phyloP scores from a whole-genome alignment of 192 early-diverging fungal species.

The Gorgonomyces haynaldii region DNA sequence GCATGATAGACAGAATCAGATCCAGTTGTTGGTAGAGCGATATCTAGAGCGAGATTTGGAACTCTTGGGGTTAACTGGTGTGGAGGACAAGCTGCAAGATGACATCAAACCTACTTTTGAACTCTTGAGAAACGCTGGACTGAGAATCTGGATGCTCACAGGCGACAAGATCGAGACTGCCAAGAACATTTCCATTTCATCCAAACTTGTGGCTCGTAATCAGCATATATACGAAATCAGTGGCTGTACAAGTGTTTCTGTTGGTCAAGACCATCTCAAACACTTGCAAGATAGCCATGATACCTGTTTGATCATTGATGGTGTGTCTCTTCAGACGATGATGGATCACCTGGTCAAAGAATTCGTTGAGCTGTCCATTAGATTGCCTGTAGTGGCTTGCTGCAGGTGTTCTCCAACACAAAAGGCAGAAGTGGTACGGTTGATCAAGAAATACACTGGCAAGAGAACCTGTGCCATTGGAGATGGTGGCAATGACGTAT shows the following conservation, averaged over 20 bases:
- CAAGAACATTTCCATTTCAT: slow-evolving; percentile 86
- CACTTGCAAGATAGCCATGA: slow-evolving; percentile 58
- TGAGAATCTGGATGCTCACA: slow-evolving; percentile 96
- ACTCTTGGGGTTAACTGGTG: slow-evolving; percentile 83
- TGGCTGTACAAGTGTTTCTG: slow-evolving; percentile 41
- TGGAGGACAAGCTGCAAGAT: slow-evolving; percentile 94
- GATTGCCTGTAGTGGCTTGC: slow-evolving; percentile 78
- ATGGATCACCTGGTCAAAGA: slow-evolving; percentile 63
- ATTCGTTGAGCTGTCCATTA: slow-evolving; percentile 65
- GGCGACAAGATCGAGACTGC: slow-evolving; percentile 98
- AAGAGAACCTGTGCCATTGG: slow-evolving; percentile 81
- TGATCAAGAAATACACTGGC: slow-evolving; percentile 64
- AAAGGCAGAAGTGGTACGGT: slow-evolving; percentile 79
- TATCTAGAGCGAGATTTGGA: slow-evolving; percentile 78
- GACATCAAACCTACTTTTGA: slow-evolving; percentile 82
- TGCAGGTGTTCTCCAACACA: slow-evolving; percentile 95
- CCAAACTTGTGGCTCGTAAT: slow-evolving; percentile 76
- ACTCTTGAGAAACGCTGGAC: slow-evolving; percentile 75
- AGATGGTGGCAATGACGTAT: slow-evolving; percentile 95
- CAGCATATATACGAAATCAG: slow-evolving; percentile 76
- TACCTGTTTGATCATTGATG: slow-evolving; percentile 81
- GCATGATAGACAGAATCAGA: slow-evolving; percentile 15
- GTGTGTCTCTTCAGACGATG: slow-evolving; percentile 72
- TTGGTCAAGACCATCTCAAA: slow-evolving; percentile 54
- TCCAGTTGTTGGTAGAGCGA: slow-evolving; percentile 52